Evolutionary conservation across 441 rosid genomes (phyloP).

Genomic region (Dalechampia spathulata): DNA sequence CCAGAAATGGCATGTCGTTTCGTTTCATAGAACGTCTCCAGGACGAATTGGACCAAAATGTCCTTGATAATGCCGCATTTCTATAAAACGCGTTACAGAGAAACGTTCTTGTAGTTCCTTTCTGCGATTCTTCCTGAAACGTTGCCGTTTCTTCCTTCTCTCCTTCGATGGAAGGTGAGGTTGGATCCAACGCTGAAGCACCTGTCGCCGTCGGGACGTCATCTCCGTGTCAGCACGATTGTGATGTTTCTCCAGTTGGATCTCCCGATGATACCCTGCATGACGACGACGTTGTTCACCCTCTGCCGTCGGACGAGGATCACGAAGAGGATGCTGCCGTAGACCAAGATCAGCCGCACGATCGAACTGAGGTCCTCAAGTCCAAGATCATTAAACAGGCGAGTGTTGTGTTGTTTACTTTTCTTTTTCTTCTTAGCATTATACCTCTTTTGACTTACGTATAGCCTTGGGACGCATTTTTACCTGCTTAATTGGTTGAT

Average conservation of each 20-base stretch:
- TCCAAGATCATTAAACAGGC: conserved; percentile 74
- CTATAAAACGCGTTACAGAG: conserved; percentile 1
- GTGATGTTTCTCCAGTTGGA: conserved; percentile 35
- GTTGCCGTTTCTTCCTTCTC: conserved; percentile 22
- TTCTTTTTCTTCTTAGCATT: neutral
- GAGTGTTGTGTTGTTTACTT: neutral
- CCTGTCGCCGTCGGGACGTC: conserved; percentile 9
- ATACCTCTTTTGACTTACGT: neutral
- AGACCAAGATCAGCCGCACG: conserved; percentile 27
- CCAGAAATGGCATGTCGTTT: too few species aligned
- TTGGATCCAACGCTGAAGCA: conserved; percentile 20
- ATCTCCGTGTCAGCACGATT: conserved; percentile 17
- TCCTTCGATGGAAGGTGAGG: conserved; percentile 42
- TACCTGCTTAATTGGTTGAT: neutral
- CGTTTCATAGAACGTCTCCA: too few species aligned
- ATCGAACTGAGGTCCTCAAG: conserved; percentile 48
- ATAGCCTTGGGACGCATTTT: neutral
- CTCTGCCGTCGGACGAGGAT: conserved; percentile 47
- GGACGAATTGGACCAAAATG: conserved; percentile 7
- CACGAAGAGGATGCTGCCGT: conserved; percentile 40
- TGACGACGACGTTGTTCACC: conserved; percentile 18
- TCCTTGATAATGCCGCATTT: neutral
- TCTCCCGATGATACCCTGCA: conserved; percentile 32
- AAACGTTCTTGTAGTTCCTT: conserved; percentile 3
- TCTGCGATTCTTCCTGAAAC: conserved; percentile 12